Base-by-base conservation (phyloP, 345 rosid species). In the Lenwebbia sp. region DNA sequence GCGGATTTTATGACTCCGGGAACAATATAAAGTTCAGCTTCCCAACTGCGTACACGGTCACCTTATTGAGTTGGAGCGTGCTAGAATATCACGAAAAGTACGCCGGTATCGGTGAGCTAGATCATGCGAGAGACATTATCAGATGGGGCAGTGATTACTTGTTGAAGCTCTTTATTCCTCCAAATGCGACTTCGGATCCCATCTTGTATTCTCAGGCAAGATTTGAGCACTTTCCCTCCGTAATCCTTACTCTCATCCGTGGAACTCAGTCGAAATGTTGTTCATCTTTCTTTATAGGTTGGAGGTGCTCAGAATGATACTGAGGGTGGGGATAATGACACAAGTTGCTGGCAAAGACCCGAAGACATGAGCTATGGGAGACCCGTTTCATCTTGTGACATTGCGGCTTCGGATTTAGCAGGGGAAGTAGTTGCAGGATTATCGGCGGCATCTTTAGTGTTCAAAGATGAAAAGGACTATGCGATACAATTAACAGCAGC, bases 1-100 rank as follows among this genome's bases (percentile, higher is more conserved):
- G 94, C 50, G 95, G 94, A 7, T 94, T 92, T 83, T 94, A 93
- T 88, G 95, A 94, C 88, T 93, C 96, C 2, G 94, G 96, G 23
- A 92, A 89, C 85, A 93, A 92, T 49, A 89, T 90, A 10, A 94
- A 93, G 89, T 92, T 94, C 86, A 93, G 91, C 84, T 94, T 93
- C 90, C 90, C 95, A 22, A 88, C 93, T 26, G 93, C 96, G 75
- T 94, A 91, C 86, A 84, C 94, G 2, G 60, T 94, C 49, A 92
- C 95, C 22, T 86, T 93, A 51, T 87, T 94, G 91, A 93, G 96
- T 83, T 94, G 94, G 96, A 91, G 90, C 22, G 93, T 93, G 82
- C 91, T 93, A 7, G 94, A 94, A 84, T 94, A 94, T 83, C 92
- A 92, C 78, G 86, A 89, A 22, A 94, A 92, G 83, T 94, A 91